phyloP scores from a whole-genome alignment of 805 yeast genomes.

The Diddensiella caesifluorescens region DNA sequence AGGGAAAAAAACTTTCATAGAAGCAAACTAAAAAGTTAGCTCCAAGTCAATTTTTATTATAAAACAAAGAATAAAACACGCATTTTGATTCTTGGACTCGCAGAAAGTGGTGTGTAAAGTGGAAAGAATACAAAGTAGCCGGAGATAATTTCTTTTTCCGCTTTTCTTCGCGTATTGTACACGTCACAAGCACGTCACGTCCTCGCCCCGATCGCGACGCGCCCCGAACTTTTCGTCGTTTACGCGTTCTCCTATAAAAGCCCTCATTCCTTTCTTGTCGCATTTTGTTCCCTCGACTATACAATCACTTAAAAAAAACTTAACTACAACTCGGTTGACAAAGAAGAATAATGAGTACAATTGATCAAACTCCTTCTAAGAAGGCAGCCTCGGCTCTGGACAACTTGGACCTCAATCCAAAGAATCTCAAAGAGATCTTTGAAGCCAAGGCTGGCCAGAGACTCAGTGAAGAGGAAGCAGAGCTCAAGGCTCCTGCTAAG shows the following conservation, averaged over 20 bases:
- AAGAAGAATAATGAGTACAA: conserved; percentile 16
- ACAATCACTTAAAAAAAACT: background rate
- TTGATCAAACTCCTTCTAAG: conserved; percentile 57
- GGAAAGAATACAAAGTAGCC: no score
- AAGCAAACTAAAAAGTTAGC: no score
- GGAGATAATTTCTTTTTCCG: no score
- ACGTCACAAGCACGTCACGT: conserved; percentile 4
- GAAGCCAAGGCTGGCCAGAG: conserved; percentile 28
- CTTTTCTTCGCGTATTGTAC: conserved; percentile 1
- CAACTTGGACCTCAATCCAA: conserved; percentile 45
- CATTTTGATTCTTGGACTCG: no score
- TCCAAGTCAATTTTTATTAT: no score
- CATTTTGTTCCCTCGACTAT: background rate
- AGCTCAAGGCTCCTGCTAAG: conserved; percentile 7
- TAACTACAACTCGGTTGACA: background rate
- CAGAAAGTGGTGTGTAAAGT: no score
- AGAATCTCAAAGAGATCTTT: conserved; percentile 39
- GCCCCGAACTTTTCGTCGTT: background rate
- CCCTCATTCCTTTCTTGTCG: background rate
- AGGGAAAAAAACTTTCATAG: no score
- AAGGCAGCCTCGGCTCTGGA: conserved; percentile 53
- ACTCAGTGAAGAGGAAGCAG: conserved; percentile 26
- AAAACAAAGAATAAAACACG: no score
- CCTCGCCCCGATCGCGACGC: background rate
- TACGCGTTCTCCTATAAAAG: background rate